Base-by-base conservation (phyloP, 1,284 basidiomycete species). In the Cutaneotrichosporon cyanovorans region DNA sequence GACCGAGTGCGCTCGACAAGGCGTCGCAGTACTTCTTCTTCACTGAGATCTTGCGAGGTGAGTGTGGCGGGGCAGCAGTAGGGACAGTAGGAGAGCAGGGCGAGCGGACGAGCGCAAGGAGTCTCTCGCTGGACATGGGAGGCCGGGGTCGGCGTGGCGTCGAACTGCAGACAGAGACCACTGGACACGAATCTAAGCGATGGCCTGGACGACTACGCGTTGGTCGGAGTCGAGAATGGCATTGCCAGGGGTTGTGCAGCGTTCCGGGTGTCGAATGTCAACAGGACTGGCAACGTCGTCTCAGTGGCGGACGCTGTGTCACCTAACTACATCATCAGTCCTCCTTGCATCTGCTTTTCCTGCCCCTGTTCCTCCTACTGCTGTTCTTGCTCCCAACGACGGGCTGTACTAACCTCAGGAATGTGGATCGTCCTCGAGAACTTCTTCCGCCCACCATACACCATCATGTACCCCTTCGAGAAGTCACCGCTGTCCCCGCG, bases 361-460 rank as follows among this genome's bases (percentile, higher is more conserved):
- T n/a, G n/a, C n/a, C n/a, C n/a, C 33, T 34, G 9, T 7, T n/a
- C 33, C 7, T n/a, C 33, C 12, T 18, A 34, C 33, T 34, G 35
- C 35, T 14, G 6, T 19, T n/a, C 25, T 12, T 28, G 25, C 25
- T 34, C 19, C 14, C 18, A 21, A n/a, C 45, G 12, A 18, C 21
- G 19, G 19, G 21, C 37, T 12, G 16, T 14, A 44, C 46, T 44
- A 30, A 32, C 44, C 6, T 14, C 58, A 95, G 92, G 93, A 63
- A 93, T 97, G 88, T 96, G 92, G 90, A 85, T 99, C 69, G 91
- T 97, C n/a, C 63, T 97, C 57, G 95, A 97, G 73, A 87, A 97
- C 71, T 90, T 95, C 76, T 95, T 93, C 80, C 81, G 90, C 48
- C 88, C 88, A 37, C 93, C 93, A 28, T 98, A 97, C 75, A 98